Base-by-base conservation (phyloP, 129 eudicot species). In the Sambucus nigra region DNA sequence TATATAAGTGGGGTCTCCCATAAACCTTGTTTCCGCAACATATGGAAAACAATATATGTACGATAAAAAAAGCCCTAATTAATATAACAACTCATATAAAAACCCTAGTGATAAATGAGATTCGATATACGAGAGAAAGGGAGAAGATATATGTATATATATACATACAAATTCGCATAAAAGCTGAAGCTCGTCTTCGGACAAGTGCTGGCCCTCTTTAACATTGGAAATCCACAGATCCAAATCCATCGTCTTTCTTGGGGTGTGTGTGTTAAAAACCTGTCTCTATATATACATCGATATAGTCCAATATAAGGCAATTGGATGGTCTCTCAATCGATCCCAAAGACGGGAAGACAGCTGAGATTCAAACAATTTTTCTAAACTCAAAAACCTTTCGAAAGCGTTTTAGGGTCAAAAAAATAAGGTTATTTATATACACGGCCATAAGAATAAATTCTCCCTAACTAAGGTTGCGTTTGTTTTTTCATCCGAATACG, bases 111-210 rank as follows among this genome's bases (percentile, higher is more conserved):
- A 60, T 3, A 18, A 1, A 26, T 15, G 4, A 45, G 16, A 42
- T 8, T n/a, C n/a, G 20, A 52, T 25, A 49, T 10, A 27, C 23
- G 40, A 27, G 2, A 50, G 15, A 65, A 11, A 55, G 31, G 28
- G 3, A 59, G 55, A 26, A 58, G 24, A 47, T n/a, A n/a, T n/a
- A n/a, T n/a, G n/a, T n/a, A n/a, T n/a, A n/a, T n/a, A 63, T 44
- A 28, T 7, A 32, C 66, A 28, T 76, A 91, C 98, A 64, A 81
- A 91, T 91, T 91, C 98, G 74, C 98, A 91, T 53, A 91, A 71
- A 20, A 91, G 95, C 87, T 85, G 98, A 64, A 91, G 94, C 86
- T 91, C 95, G 38, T 91, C 94, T 64, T 91, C 98, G 15, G 95
- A 67, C 79, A 91, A 78, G 80, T 91, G 98, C 60, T 91, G 86